These are phyloP conservation scores for Mycena kentingensis DNA, from an alignment of 768 basidiomycete genomes.

Conservation along the genomic window DNA sequence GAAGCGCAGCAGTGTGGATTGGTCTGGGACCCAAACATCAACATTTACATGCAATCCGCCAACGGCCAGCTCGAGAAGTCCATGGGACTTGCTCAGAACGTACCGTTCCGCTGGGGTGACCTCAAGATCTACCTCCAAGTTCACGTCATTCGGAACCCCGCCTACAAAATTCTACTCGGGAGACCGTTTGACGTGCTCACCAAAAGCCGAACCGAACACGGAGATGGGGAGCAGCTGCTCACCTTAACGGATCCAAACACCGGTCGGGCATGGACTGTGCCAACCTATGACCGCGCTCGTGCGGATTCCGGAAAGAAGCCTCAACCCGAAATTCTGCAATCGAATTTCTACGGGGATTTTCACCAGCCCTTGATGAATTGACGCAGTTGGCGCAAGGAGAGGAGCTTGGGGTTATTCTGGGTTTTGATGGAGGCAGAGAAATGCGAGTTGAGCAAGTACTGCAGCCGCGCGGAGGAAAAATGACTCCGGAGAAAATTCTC, in stretches of 20 bases:
- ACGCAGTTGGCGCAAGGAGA: constrained; percentile 7
- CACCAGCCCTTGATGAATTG: constrained; percentile 7
- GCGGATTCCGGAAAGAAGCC: neutral
- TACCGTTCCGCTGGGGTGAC: constrained; percentile 24
- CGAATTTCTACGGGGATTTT: neutral
- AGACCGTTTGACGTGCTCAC: constrained; percentile 31
- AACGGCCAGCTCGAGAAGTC: constrained; percentile 24
- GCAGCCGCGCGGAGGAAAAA: constrained; percentile 1
- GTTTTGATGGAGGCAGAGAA: neutral
- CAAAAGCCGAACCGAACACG: constrained; percentile 17
- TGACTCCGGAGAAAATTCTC: constrained; percentile 3
- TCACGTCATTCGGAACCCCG: constrained; percentile 24
- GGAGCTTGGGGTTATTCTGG: constrained; percentile 4
- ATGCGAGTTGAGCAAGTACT: neutral
- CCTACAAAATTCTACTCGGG: constrained; percentile 30
- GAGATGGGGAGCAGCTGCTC: constrained; percentile 22
- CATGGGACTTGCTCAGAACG: constrained; percentile 27
- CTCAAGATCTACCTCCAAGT: constrained; percentile 29
- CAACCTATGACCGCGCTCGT: neutral
- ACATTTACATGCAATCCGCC: constrained; percentile 29
- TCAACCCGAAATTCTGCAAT: neutral
- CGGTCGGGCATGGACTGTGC: neutral
- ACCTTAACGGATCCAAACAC: constrained; percentile 29
- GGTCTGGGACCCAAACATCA: constrained; percentile 23
- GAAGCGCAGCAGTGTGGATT: constrained; percentile 18